Conservation (phyloP, 1,139 yeast genomes). For the Wickerhamomyces sp. region DNA sequence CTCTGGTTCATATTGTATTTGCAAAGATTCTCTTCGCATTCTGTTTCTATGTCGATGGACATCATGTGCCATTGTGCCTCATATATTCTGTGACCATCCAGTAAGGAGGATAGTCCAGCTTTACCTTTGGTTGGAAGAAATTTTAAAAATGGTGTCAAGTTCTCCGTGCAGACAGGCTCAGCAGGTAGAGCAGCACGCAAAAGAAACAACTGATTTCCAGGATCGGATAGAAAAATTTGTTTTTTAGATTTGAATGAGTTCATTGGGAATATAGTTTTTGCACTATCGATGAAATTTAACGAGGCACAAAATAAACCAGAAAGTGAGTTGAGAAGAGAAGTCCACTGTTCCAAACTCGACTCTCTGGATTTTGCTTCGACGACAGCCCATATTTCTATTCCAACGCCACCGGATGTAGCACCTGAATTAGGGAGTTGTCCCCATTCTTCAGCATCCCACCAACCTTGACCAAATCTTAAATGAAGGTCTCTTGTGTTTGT, state of each 20-base stretch:
- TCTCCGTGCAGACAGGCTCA: constrained; percentile 97
- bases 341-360: constrained; percentile 67
- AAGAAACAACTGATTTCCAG: constrained; percentile 40
- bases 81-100: constrained; percentile 94
- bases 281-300: constrained; percentile 76
- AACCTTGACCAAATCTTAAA: constrained; percentile 85
- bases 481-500: constrained; percentile 74
- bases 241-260: constrained; percentile 35
- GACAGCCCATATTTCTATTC: constrained; percentile 90
- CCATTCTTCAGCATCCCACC: constrained; percentile 93
- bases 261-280: constrained; percentile 73
- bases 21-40: constrained; percentile 43
- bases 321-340: constrained; percentile 61
- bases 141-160: constrained; percentile 88
- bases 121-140: constrained; percentile 89
- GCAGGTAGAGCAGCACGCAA: constrained; percentile 87
- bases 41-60: constrained; percentile 77
- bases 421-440: constrained; percentile 80
- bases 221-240: constrained; percentile 25
- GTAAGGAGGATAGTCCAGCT: constrained; percentile 78
- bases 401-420: constrained; percentile 78
- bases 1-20: constrained; percentile 57
- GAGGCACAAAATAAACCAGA: constrained; percentile 97
- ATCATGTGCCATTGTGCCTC: constrained; percentile 94
- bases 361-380: constrained; percentile 58